Evolutionary conservation across 106 monocot genomes (phyloP), one percentile per base, ranked within the genome.

Genomic region (Iris macrosiphon): DNA sequence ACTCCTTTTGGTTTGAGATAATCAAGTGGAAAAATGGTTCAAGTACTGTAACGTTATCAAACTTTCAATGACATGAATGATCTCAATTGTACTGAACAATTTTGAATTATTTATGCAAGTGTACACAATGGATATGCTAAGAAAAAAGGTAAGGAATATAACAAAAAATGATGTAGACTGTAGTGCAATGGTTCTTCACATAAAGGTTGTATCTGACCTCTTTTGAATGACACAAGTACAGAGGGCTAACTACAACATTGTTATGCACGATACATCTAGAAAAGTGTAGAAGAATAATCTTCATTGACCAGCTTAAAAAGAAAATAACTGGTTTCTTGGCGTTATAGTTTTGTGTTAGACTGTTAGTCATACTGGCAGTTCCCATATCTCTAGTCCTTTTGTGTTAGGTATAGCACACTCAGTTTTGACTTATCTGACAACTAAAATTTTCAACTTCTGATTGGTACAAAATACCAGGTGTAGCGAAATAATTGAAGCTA

Each of bases 401-500:
- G 34, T 31, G 2, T 59, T 7, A 15, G 25, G n/a, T n/a, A n/a
- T n/a, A n/a, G n/a, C n/a, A n/a, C n/a, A n/a, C n/a, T n/a, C n/a
- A n/a, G n/a, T n/a, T n/a, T n/a, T n/a, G n/a, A n/a, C n/a, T n/a
- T n/a, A n/a, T n/a, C n/a, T n/a, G n/a, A n/a, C n/a, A n/a, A n/a
- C n/a, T n/a, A n/a, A n/a, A n/a, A n/a, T n/a, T n/a, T n/a, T 15
- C 3, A 7, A 14, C 52, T 37, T 54, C 3, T 1, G 28, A 15
- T 49, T 49, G 4, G 6, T 2, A 46, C 9, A 9, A 14, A 1
- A 29, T 26, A 17, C 24, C 45, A 88, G 87, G 75, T 82, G 82
- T 45, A 69, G 56, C 64, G 29, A 64, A 19, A 76, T 88, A 63
- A 59, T 79, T 33, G 88, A 88, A 73, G 83, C 83, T 49, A 79